Evolutionary conservation across 75 land plant species (phyloP).

Genomic region (Pinus taeda): DNA sequence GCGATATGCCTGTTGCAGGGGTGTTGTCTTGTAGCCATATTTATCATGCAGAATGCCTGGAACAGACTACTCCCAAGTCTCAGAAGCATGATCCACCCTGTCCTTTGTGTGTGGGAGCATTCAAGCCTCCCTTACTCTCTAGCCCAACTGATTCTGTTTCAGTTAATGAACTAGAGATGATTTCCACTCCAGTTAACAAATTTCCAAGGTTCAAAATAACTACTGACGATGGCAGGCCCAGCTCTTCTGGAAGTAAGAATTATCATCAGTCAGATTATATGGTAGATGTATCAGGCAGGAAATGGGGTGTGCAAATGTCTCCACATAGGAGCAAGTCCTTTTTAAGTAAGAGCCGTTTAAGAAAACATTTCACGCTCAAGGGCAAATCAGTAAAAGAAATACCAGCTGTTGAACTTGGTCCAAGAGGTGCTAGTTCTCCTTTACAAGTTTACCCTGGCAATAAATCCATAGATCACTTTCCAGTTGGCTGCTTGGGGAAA

Average conservation of each 20-base stretch:
- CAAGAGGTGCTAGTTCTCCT: background rate
- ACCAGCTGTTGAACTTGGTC: conserved; percentile 4
- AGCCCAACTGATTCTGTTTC: conserved; percentile 10
- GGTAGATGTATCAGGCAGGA: conserved; percentile 31
- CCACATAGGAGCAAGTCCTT: conserved; percentile 17
- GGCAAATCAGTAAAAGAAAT: conserved; percentile 12
- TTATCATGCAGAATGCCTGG: conserved; percentile 79
- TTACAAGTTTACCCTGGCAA: background rate
- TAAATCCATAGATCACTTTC: background rate
- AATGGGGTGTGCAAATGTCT: conserved; percentile 20
- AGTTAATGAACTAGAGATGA: conserved; percentile 18
- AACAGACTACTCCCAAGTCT: conserved; percentile 61
- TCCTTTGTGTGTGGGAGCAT: conserved; percentile 54
- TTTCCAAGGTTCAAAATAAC: conserved; percentile 31
- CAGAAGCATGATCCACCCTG: conserved; percentile 78
- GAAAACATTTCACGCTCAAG: conserved; percentile 31
- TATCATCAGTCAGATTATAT: conserved; percentile 44
- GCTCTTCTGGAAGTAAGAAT: conserved; percentile 30
- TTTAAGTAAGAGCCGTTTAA: conserved; percentile 25
- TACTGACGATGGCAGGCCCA: conserved; percentile 25
- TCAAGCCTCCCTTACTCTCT: background rate
- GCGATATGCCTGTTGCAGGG: conserved; percentile 77
- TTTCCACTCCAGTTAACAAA: conserved; percentile 16
- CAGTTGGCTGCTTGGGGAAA: conserved; percentile 4
- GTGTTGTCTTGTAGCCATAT: conserved; percentile 72